Conservation (phyloP, 2,329 filamentous ascomycete genomes). For the Penicillium verrucosum region DNA sequence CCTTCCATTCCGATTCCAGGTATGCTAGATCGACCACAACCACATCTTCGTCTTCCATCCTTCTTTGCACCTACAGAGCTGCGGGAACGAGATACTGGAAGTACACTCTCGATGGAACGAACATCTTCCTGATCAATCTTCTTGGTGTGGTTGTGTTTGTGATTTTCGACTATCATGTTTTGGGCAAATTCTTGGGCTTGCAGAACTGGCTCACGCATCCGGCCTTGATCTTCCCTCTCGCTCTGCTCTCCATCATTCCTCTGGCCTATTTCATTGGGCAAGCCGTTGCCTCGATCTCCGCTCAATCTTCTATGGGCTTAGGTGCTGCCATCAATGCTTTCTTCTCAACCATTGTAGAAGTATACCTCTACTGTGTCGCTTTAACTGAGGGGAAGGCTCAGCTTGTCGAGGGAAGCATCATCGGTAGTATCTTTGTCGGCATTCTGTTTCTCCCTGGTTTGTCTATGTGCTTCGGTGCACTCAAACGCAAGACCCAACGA, state of each 20-base stretch:
- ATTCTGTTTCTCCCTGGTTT: slow-evolving; percentile 90
- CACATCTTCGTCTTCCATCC: slow-evolving; percentile 74
- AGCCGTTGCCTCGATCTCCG: slow-evolving; percentile 95
- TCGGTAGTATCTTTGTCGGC: slow-evolving; percentile 96
- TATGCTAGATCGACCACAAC: slow-evolving; percentile 69
- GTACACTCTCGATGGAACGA: slow-evolving; percentile 96
- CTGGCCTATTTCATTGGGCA: slow-evolving; percentile 98
- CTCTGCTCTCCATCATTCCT: slow-evolving; percentile 88
- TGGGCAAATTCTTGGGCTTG: slow-evolving; percentile 66
- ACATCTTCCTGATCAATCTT: slow-evolving; percentile 98
- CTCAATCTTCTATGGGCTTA: slow-evolving; percentile 96
- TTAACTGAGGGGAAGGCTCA: slow-evolving; percentile 87
- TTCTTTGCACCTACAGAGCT: slow-evolving; percentile 94
- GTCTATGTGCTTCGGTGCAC: slow-evolving; percentile 97
- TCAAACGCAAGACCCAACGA: slow-evolving; percentile 95
- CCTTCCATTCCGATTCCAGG: slow-evolving; percentile 82
- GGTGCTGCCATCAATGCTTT: slow-evolving; percentile 97
- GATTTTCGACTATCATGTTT: slow-evolving; percentile 85
- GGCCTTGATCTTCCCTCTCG: slow-evolving; percentile 80
- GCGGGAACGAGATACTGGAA: slow-evolving; percentile 98
- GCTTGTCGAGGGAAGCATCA: slow-evolving; percentile 92
- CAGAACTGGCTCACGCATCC: slow-evolving; percentile 74
- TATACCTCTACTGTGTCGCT: slow-evolving; percentile 95
- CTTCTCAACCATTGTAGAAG: slow-evolving; percentile 95
- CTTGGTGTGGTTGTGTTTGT: slow-evolving; percentile 91